Evolutionary conservation across 2,329 filamentous ascomycete species (phyloP).

Genomic region (Xylaria sp.): DNA sequence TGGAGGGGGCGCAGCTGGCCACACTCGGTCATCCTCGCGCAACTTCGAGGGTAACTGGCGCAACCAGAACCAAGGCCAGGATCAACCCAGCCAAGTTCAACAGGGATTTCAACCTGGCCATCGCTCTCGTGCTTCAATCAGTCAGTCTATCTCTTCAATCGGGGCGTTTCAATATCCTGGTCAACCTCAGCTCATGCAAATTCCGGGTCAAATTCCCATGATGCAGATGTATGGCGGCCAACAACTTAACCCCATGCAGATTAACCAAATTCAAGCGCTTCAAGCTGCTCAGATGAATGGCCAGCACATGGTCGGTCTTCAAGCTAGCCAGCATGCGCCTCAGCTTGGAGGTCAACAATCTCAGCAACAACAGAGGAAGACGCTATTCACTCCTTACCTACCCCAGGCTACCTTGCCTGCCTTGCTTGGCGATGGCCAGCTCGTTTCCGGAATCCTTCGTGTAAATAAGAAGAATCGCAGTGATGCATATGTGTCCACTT

Average conservation of each 20-base stretch:
- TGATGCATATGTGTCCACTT: slow-evolving; percentile 95
- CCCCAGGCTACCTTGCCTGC: slow-evolving; percentile 94
- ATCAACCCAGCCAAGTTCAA: slow-evolving; percentile 62
- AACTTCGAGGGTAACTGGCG: slow-evolving; percentile 99
- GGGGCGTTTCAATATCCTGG: slow-evolving; percentile 89
- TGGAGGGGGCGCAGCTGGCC: slow-evolving; percentile 73
- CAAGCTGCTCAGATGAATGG: slow-evolving; percentile 87
- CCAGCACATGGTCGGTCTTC: slow-evolving; percentile 75
- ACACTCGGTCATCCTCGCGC: slow-evolving; percentile 83
- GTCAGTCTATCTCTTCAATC: slow-evolving; percentile 83
- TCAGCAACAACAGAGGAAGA: slow-evolving; percentile 94
- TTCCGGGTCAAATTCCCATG: slow-evolving; percentile 85
- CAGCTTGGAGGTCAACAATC: slow-evolving; percentile 73
- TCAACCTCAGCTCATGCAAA: slow-evolving; percentile 87
- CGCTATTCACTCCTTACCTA: slow-evolving; percentile 96
- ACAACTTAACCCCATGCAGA: slow-evolving; percentile 85
- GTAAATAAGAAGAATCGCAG: slow-evolving; percentile 99
- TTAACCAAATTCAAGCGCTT: slow-evolving; percentile 90
- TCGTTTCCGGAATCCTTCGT: slow-evolving; percentile 94
- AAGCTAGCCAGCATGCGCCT: slow-evolving; percentile 77
- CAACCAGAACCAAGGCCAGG: slow-evolving; percentile 79
- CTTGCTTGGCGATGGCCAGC: slow-evolving; percentile 87
- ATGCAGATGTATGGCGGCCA: slow-evolving; percentile 87
- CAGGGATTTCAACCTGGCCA: slow-evolving; percentile 92
- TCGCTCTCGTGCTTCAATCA: slow-evolving; percentile 84